Percentiles rank a stretch among this genome's conserved stretches.
Evolutionary conservation across 352 stramenopile genomes (phyloP).

Genomic region (Albugo laibachii): DNA sequence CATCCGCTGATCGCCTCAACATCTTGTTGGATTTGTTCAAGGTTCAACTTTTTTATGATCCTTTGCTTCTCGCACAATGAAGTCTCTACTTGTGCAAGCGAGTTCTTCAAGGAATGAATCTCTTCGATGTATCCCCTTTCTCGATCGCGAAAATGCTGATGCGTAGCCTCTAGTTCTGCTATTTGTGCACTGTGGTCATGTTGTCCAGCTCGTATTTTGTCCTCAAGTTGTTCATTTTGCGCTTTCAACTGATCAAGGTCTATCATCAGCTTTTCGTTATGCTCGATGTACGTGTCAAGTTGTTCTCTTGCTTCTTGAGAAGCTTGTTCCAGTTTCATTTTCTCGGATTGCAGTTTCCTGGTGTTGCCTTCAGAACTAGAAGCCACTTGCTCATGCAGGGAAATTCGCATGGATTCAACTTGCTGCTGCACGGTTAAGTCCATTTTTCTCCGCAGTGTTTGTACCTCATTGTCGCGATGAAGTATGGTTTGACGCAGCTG

Average conservation of each 20-base stretch:
- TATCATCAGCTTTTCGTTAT: constrained; percentile 2
- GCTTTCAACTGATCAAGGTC: constrained; percentile 14
- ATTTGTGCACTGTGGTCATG: constrained; percentile 20
- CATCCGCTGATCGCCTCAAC: constrained; percentile 36
- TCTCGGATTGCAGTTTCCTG: no score
- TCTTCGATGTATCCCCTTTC: constrained; percentile 19
- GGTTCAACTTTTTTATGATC: constrained; percentile 21
- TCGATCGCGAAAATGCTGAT: constrained; percentile 19
- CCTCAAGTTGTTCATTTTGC: constrained; percentile 32
- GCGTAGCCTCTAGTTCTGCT: constrained; percentile 22
- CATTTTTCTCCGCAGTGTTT: no score
- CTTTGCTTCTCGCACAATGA: constrained; percentile 8
- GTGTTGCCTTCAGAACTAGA: no score
- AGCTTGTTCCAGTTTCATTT: no score
- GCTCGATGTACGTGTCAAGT: no score
- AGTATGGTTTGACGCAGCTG: no score
- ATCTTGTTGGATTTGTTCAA: constrained; percentile 26
- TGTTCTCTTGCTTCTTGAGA: no score
- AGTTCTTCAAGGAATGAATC: constrained; percentile 13
- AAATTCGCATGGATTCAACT: no score
- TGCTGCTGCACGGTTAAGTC: no score
- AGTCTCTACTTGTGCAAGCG: neutral
- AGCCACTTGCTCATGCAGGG: no score
- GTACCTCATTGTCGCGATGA: no score
- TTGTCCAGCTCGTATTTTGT: constrained; percentile 22